Percentiles rank a stretch among this genome's conserved stretches.
phyloP scores from a whole-genome alignment of 371 early-diverging fungal species.

The Rhizopus arrhizus region DNA sequence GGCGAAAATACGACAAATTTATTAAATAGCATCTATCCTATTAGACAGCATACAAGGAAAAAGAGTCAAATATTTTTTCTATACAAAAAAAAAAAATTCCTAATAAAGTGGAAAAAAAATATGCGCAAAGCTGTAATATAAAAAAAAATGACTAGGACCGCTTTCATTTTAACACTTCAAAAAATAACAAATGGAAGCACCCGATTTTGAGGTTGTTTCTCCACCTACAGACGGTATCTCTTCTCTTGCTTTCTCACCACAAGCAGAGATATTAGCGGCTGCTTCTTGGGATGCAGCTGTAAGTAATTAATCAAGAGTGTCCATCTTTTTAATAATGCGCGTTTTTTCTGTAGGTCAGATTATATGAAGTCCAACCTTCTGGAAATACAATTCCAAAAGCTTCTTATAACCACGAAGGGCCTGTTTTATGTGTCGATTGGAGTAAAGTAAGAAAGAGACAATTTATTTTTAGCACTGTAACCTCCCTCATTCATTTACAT shows the following conservation, averaged over 20 bases:
- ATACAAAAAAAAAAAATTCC: no score
- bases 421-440: slow-evolving; percentile 86
- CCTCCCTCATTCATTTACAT: background rate
- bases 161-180: no score
- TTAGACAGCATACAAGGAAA: no score
- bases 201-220: slow-evolving; percentile 52
- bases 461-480: slow-evolving; percentile 1
- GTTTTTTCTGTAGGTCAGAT: slow-evolving; percentile 68
- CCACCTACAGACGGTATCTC: slow-evolving; percentile 81
- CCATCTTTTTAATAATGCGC: background rate
- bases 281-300: slow-evolving; percentile 90
- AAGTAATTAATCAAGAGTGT: background rate
- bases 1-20: no score
- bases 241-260: slow-evolving; percentile 71
- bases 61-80: no score
- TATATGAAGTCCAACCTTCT: slow-evolving; percentile 83
- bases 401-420: slow-evolving; percentile 80
- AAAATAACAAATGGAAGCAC: slow-evolving; percentile 9
- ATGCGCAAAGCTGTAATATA: no score
- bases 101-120: no score
- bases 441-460: slow-evolving; percentile 67
- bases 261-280: slow-evolving; percentile 80
- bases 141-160: no score
- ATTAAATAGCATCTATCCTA: no score
- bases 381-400: slow-evolving; percentile 78